These are phyloP conservation scores for Botrytis tulipae DNA, from an alignment of 2,329 filamentous ascomycete genomes.

Conservation along the genomic window DNA sequence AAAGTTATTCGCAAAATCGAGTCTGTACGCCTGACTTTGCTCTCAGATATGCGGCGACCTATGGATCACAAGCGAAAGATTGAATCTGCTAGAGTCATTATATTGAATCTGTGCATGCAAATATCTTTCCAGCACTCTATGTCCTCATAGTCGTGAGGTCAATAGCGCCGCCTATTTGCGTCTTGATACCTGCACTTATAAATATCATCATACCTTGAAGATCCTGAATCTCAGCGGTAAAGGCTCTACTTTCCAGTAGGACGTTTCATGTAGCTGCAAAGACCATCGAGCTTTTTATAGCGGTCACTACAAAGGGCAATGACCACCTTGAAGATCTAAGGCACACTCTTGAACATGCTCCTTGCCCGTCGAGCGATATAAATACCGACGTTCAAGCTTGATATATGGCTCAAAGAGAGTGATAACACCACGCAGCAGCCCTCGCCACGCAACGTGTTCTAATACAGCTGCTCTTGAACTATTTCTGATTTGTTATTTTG, in stretches of 20 bases:
- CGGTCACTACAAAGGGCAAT: background rate
- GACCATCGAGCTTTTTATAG: background rate
- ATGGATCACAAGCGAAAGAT: background rate
- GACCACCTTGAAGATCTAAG: background rate
- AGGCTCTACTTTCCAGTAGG: background rate
- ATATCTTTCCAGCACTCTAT: background rate
- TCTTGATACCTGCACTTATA: background rate
- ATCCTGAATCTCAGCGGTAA: background rate
- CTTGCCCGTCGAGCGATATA: background rate
- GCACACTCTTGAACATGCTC: background rate
- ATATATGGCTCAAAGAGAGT: background rate
- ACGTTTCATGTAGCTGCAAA: background rate
- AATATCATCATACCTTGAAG: background rate
- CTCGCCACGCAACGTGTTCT: background rate
- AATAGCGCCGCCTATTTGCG: accelerated
- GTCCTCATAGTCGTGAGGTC: background rate
- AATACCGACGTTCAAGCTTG: background rate
- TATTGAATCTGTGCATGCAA: background rate
- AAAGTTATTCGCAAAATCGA: background rate
- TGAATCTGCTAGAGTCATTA: background rate
- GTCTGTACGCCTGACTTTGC: background rate
- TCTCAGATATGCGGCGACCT: background rate
- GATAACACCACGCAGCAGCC: background rate
- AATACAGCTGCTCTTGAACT: background rate
- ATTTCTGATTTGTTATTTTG: background rate